These are phyloP conservation scores for Corchorus olitorius DNA, from an alignment of 345 rosid genomes.

Conservation along the genomic window DNA sequence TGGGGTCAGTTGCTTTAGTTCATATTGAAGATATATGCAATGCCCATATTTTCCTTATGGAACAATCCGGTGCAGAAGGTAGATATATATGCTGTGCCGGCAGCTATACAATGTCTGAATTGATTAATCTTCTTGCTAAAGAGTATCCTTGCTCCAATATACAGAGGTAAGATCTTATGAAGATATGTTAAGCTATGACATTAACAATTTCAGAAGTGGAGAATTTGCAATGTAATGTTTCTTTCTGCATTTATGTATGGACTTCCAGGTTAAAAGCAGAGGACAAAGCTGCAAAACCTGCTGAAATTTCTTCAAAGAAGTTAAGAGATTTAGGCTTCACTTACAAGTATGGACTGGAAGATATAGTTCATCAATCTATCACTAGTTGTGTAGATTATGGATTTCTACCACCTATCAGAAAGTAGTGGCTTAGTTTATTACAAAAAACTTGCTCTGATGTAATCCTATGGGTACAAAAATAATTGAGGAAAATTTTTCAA, in stretches of 20 bases:
- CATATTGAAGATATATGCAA: constrained; percentile 79
- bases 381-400: constrained; percentile 38
- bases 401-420: constrained; percentile 36
- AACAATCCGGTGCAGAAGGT: constrained; percentile 57
- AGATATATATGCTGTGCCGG: constrained; percentile 60
- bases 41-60: constrained; percentile 76
- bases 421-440: not conserved
- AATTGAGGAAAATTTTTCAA: constrained; percentile 2
- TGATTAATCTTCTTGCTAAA: constrained; percentile 43
- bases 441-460: not conserved
- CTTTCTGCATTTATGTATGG: not conserved
- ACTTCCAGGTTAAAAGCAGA: constrained; percentile 37
- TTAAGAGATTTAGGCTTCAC: constrained; percentile 62
- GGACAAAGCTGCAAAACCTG: constrained; percentile 32
- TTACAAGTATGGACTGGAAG: constrained; percentile 56
- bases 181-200: not conserved
- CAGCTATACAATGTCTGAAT: constrained; percentile 43
- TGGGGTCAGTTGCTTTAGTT: constrained; percentile 77
- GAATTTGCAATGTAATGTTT: not conserved
- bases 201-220: not conserved
- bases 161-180: constrained; percentile 32
- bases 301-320: constrained; percentile 74
- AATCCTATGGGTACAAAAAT: not conserved
- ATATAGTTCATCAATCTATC: constrained; percentile 53
- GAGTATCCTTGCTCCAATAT: constrained; percentile 32